Evolutionary conservation across 352 stramenopile species (phyloP).

Genomic region (Pythium chondricola): DNA sequence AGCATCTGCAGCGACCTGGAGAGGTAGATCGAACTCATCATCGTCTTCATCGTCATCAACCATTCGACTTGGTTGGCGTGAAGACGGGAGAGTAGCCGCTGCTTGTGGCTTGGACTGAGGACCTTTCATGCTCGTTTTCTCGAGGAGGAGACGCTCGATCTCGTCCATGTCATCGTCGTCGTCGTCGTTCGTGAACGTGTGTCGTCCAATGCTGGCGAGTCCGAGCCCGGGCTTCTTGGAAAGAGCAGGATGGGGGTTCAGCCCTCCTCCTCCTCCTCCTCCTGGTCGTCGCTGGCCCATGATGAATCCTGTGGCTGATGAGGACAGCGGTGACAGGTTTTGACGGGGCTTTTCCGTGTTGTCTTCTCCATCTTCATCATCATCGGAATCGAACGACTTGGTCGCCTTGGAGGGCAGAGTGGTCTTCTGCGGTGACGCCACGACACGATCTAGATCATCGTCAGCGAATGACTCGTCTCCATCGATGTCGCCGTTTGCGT

Average conservation of each 20-base stretch:
- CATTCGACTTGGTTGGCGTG: not conserved
- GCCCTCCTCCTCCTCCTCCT: not conserved
- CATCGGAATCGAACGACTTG: conserved; percentile 3
- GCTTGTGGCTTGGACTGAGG: not conserved
- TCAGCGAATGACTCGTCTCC: conserved; percentile 14
- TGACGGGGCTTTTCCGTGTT: no score
- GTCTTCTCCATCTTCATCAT: conserved; percentile 6
- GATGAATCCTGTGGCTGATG: no score
- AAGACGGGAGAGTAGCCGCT: not conserved
- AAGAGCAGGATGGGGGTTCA: conserved; percentile 14
- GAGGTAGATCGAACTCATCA: conserved; percentile 7
- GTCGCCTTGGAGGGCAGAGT: not conserved
- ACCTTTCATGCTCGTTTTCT: conserved; percentile 13
- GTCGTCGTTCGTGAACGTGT: not conserved
- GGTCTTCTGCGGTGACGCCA: not conserved
- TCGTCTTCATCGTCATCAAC: conserved; percentile 11
- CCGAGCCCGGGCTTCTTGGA: conserved; percentile 9
- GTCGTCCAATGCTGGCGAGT: not conserved
- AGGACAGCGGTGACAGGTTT: no score
- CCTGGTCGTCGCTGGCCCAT: not conserved
- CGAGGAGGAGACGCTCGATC: conserved; percentile 18
- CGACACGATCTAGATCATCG: conserved; percentile 7
- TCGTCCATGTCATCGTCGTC: conserved; percentile 24
- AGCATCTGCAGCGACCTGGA: no score
- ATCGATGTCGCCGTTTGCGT: not conserved